A percentile compares a stretch with the other conserved stretches of the same genome.
Conservation (phyloP, 164 flowering plant species). For the Stephania yunnanensis region DNA sequence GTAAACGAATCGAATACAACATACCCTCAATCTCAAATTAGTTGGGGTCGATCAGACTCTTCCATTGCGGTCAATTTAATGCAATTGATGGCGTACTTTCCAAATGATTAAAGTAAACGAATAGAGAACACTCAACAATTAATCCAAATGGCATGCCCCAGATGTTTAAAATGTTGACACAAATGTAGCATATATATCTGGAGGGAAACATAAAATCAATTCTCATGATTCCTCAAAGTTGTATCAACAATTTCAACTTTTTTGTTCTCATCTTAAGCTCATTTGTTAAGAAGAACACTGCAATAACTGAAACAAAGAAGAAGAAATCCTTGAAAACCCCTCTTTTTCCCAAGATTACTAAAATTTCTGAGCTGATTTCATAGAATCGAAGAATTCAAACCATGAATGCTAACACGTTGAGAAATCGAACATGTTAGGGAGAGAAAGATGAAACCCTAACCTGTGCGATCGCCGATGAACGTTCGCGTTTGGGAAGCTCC, state of each 20-base stretch:
- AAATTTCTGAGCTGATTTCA: background rate
- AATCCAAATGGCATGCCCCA: background rate
- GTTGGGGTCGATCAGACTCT: too few relatives aligned
- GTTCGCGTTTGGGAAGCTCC: background rate
- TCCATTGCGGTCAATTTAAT: too few relatives aligned
- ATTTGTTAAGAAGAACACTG: background rate
- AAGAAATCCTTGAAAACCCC: background rate
- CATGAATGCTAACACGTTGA: background rate
- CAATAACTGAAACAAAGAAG: background rate
- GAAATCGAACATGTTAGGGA: background rate
- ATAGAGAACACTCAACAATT: background rate
- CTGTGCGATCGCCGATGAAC: constrained; percentile 1
- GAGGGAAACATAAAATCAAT: background rate
- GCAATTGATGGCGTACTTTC: background rate
- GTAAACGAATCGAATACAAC: too few relatives aligned
- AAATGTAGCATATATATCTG: background rate
- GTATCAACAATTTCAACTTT: too few relatives aligned
- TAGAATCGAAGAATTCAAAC: background rate
- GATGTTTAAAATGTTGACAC: background rate
- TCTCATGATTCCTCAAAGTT: background rate
- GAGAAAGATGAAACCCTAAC: background rate
- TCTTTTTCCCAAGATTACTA: background rate
- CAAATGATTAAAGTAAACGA: too few relatives aligned
- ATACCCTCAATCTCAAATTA: too few relatives aligned
- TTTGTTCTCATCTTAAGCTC: background rate